Evolutionary conservation across 2,329 filamentous ascomycete species (phyloP).

Genomic region (Epichloe uncinata): DNA sequence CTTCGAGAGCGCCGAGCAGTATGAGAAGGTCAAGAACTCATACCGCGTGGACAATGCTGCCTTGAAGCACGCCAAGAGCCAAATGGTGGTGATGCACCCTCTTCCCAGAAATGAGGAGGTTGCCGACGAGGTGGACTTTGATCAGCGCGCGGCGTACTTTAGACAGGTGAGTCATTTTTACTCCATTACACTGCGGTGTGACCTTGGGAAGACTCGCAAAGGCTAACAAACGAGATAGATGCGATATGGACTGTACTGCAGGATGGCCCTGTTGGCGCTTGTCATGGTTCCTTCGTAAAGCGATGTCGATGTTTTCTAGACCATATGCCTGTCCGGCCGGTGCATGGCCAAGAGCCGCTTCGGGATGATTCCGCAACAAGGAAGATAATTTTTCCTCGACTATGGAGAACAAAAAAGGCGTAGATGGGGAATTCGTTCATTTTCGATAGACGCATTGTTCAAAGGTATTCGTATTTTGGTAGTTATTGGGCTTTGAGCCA

Average conservation of each 20-base stretch:
- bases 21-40: conserved; percentile 75
- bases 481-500: neutral
- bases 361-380: neutral
- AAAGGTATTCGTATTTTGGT: conserved; percentile 3
- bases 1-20: conserved; percentile 68
- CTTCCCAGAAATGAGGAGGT: conserved; percentile 90
- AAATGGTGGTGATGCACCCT: conserved; percentile 92
- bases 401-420: neutral
- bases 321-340: neutral
- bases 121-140: conserved; percentile 91
- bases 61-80: conserved; percentile 79
- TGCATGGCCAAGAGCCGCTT: neutral
- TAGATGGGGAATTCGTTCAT: conserved; percentile 2
- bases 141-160: conserved; percentile 94
- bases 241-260: conserved; percentile 93
- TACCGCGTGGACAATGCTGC: conserved; percentile 86
- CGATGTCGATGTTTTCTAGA: neutral
- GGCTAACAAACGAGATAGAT: conserved; percentile 43
- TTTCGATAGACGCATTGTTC: conserved; percentile 1
- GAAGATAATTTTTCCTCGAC: neutral
- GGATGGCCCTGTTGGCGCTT: conserved; percentile 92
- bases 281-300: conserved; percentile 47
- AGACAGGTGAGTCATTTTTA: conserved; percentile 68
- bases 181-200: neutral
- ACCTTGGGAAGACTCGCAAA: neutral